phyloP scores from a whole-genome alignment of 23 red algal species.

The Gracilaria caudata region DNA sequence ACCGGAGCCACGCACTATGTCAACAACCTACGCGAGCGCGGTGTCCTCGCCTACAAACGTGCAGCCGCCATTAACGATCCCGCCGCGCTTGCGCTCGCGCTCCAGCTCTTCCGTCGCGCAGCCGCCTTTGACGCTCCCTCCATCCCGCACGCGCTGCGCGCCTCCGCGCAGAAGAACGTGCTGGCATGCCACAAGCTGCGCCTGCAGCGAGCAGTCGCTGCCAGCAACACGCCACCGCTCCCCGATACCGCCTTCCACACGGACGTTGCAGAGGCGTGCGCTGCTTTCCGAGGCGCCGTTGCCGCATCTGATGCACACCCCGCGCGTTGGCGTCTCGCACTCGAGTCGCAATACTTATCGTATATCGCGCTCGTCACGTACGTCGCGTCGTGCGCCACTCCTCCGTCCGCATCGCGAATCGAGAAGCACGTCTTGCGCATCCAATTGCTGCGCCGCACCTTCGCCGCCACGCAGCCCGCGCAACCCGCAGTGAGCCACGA shows the following conservation, averaged over 20 bases:
- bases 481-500: not conserved
- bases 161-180: not conserved
- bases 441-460: not conserved
- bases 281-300: too few relatives aligned
- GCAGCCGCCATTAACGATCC: not conserved
- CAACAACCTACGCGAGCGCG: not conserved
- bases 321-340: too few relatives aligned
- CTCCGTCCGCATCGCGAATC: too few relatives aligned
- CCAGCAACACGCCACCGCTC: not conserved
- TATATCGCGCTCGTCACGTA: too few relatives aligned
- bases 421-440: too few relatives aligned
- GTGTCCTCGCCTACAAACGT: not conserved
- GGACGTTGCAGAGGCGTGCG: too few relatives aligned
- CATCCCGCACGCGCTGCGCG: not conserved
- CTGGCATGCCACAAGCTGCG: not conserved
- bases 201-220: not conserved
- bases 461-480: not conserved
- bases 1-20: too few relatives aligned
- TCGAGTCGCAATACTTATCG: too few relatives aligned
- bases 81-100: not conserved
- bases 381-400: too few relatives aligned
- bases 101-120: slow-evolving; percentile 1
- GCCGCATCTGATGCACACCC: too few relatives aligned
- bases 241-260: not conserved
- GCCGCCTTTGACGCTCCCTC: not conserved